phyloP scores from a whole-genome alignment of 495 filamentous ascomycete genomes.

The Endocarpon pusillum region DNA sequence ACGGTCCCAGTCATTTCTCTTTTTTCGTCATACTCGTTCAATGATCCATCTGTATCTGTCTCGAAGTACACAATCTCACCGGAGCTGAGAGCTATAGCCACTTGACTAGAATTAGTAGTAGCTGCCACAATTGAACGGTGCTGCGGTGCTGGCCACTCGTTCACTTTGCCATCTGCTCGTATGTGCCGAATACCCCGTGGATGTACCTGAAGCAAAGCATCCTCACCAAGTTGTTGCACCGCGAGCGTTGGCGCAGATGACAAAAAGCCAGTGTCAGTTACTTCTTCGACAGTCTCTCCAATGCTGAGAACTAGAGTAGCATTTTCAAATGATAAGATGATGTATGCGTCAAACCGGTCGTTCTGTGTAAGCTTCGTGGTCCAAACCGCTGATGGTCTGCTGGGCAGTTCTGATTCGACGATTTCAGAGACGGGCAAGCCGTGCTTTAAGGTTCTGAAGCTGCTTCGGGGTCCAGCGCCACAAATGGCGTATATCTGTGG shows the following conservation, averaged over 20 bases:
- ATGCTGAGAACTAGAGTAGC: constrained; percentile 79
- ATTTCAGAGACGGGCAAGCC: constrained; percentile 87
- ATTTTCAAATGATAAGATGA: constrained; percentile 51
- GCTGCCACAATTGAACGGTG: constrained; percentile 94
- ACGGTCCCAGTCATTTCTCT: constrained; percentile 93
- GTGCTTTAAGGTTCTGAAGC: constrained; percentile 80
- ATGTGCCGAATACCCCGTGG: constrained; percentile 90
- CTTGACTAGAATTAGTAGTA: constrained; percentile 81
- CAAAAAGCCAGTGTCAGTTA: constrained; percentile 81
- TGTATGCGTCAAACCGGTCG: constrained; percentile 75
- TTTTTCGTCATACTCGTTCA: constrained; percentile 91
- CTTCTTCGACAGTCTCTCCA: constrained; percentile 90
- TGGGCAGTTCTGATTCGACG: constrained; percentile 76
- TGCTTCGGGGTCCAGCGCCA: constrained; percentile 73
- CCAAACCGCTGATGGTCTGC: constrained; percentile 80
- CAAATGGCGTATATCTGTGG: constrained; percentile 91
- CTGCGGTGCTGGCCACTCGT: constrained; percentile 86
- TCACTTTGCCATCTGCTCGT: constrained; percentile 57
- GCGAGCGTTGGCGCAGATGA: constrained; percentile 74
- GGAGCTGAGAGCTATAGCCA: constrained; percentile 82
- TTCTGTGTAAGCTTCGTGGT: constrained; percentile 71
- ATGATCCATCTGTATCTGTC: constrained; percentile 75
- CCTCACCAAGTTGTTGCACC: constrained; percentile 85
- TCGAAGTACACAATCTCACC: constrained; percentile 97
- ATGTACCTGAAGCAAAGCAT: constrained; percentile 86